These are phyloP conservation scores for Obba rivulosa DNA, from an alignment of 768 basidiomycete species.

Conservation along the genomic window DNA sequence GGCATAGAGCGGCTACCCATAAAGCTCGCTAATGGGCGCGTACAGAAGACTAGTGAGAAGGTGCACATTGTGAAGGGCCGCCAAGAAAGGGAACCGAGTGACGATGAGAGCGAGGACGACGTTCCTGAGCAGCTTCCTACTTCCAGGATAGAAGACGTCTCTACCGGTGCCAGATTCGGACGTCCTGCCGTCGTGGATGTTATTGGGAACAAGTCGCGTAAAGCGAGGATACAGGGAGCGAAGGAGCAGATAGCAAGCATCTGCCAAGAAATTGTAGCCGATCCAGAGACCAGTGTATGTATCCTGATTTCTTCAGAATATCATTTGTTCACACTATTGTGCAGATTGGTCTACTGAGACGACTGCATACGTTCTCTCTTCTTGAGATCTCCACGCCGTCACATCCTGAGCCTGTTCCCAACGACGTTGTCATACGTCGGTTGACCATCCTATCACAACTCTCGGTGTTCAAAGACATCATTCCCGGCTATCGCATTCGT, in stretches of 20 bases:
- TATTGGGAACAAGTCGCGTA: constrained; percentile 59
- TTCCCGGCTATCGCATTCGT: constrained; percentile 95
- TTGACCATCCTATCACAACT: constrained; percentile 86
- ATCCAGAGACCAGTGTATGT: constrained; percentile 92
- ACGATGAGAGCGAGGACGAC: constrained; percentile 32
- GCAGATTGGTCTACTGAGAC: constrained; percentile 83
- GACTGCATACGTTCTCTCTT: constrained; percentile 86
- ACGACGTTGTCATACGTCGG: constrained; percentile 81
- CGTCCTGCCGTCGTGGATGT: constrained; percentile 73
- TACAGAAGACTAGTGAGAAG: constrained; percentile 52
- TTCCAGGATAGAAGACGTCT: constrained; percentile 55
- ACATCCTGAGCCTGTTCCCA: constrained; percentile 64
- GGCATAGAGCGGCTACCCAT: constrained; percentile 71
- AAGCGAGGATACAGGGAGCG: constrained; percentile 64
- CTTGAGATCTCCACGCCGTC: constrained; percentile 64
- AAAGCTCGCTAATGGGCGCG: constrained; percentile 76
- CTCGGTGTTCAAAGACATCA: constrained; percentile 92
- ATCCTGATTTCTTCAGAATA: constrained; percentile 3
- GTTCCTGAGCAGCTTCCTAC: constrained; percentile 22
- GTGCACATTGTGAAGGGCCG: constrained; percentile 19
- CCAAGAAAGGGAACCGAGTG: constrained; percentile 20
- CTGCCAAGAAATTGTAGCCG: constrained; percentile 90
- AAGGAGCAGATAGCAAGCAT: constrained; percentile 93
- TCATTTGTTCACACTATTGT: constrained; percentile 5
- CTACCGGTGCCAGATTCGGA: constrained; percentile 87